These are phyloP conservation scores for Marasmius tenuissimus DNA, from an alignment of 1,284 basidiomycete genomes.

Conservation along the genomic window DNA sequence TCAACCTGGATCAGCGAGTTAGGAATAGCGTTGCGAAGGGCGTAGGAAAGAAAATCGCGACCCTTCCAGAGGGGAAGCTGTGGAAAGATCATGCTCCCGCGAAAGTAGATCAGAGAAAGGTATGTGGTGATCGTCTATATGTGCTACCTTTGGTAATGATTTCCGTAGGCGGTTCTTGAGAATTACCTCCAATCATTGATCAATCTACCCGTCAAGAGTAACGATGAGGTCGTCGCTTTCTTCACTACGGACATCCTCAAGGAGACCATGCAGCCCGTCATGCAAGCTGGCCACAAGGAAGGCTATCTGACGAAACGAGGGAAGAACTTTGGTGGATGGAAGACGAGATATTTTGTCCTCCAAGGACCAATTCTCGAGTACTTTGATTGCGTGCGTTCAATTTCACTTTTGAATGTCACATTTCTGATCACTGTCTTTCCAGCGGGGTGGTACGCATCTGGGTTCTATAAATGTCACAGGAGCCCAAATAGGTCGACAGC, in stretches of 20 bases:
- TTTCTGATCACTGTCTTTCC: constrained; percentile 14
- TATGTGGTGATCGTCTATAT: constrained; percentile 33
- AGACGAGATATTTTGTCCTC: constrained; percentile 91
- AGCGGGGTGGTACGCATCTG: constrained; percentile 89
- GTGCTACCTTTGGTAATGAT: constrained; percentile 12
- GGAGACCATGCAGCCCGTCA: constrained; percentile 69
- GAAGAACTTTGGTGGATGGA: constrained; percentile 97
- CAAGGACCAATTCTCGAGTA: constrained; percentile 89
- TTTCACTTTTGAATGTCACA: constrained; percentile 10
- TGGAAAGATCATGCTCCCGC: constrained; percentile 98
- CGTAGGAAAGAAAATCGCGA: constrained; percentile 75
- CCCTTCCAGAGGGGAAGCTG: constrained; percentile 86
- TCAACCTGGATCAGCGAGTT: constrained; percentile 77
- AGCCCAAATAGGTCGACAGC: constrained; percentile 81
- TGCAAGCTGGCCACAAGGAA: constrained; percentile 86
- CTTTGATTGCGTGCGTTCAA: constrained; percentile 82
- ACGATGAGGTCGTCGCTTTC: constrained; percentile 90
- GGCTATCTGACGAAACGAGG: constrained; percentile 97
- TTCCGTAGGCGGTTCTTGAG: constrained; percentile 73
- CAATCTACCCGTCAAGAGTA: constrained; percentile 81
- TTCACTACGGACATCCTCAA: constrained; percentile 87
- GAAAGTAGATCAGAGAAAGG: constrained; percentile 94
- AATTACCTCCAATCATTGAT: constrained; percentile 88
- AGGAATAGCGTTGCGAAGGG: constrained; percentile 66
- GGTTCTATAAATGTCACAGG: constrained; percentile 86